These are phyloP conservation scores for Babesia ovis DNA, from an alignment of 169 alveolate species.

Conservation along the genomic window DNA sequence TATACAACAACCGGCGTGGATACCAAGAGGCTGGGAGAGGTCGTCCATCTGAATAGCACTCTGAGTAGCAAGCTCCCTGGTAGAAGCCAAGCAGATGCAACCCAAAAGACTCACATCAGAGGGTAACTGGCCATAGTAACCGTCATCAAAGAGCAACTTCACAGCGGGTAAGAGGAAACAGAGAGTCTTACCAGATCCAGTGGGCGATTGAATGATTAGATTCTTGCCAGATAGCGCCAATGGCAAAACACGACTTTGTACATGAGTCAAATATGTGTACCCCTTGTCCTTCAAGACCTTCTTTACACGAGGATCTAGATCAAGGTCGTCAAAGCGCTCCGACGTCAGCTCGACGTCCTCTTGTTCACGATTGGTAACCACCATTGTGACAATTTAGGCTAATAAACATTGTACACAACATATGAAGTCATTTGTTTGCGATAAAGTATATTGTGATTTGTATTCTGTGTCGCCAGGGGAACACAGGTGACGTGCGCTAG, in stretches of 20 bases:
- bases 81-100: conserved; percentile 76
- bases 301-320: conserved; percentile 38
- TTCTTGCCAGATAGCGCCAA: conserved; percentile 85
- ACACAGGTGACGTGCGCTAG: no score
- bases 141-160: conserved; percentile 59
- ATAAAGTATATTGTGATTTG: no score
- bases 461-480: no score
- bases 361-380: conserved; percentile 7
- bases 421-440: no score
- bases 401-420: no score
- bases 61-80: conserved; percentile 79
- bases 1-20: conserved; percentile 69
- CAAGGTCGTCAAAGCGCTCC: conserved; percentile 60
- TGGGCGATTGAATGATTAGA: conserved; percentile 87
- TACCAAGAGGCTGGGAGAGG: conserved; percentile 66
- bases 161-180: conserved; percentile 86
- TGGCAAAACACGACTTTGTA: conserved; percentile 88
- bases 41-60: conserved; percentile 75
- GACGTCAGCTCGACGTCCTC: conserved; percentile 62
- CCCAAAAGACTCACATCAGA: conserved; percentile 68
- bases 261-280: conserved; percentile 81
- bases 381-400: no score
- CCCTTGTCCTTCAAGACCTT: conserved; percentile 79
- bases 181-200: conserved; percentile 92
- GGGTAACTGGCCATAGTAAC: conserved; percentile 63